phyloP scores from a whole-genome alignment of 768 basidiomycete species.

The Clitopilus passeckerianus region DNA sequence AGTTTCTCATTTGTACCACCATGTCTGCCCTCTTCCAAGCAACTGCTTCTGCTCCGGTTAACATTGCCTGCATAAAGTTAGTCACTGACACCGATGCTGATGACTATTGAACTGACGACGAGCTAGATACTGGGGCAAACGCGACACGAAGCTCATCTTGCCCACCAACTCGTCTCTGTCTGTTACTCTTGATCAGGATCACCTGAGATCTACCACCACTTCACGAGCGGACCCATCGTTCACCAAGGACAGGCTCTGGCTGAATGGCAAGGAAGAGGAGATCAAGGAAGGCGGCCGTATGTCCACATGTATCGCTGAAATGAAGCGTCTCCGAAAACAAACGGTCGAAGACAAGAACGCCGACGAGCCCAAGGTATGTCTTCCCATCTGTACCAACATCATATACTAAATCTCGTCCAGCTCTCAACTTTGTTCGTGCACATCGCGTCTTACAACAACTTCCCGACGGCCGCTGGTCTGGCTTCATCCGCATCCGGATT shows the following conservation, averaged over 20 bases:
- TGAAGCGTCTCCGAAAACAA: slow-evolving; percentile 72
- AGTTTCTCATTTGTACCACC: slow-evolving; percentile 17
- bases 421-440: slow-evolving; percentile 73
- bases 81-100: slow-evolving; percentile 6
- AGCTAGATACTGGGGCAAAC: slow-evolving; percentile 95
- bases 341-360: slow-evolving; percentile 68
- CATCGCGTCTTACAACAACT: slow-evolving; percentile 96
- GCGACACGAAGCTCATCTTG: slow-evolving; percentile 90
- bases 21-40: slow-evolving; percentile 69
- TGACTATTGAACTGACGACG: background rate
- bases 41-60: slow-evolving; percentile 90
- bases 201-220: slow-evolving; percentile 90
- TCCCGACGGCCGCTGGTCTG: slow-evolving; percentile 97
- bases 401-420: slow-evolving; percentile 26
- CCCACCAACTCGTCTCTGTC: slow-evolving; percentile 99
- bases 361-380: slow-evolving; percentile 56
- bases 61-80: slow-evolving; percentile 98
- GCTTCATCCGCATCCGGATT: slow-evolving; percentile 98
- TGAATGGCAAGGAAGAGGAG: slow-evolving; percentile 89
- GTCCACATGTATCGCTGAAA: slow-evolving; percentile 80
- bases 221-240: slow-evolving; percentile 80
- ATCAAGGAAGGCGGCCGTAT: slow-evolving; percentile 80
- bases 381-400: background rate
- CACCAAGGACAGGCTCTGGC: slow-evolving; percentile 79
- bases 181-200: slow-evolving; percentile 94